A percentile compares a stretch with the other conserved stretches of the same genome.
phyloP scores from a whole-genome alignment of 495 filamentous ascomycete species.

The Cercophora sp. region DNA sequence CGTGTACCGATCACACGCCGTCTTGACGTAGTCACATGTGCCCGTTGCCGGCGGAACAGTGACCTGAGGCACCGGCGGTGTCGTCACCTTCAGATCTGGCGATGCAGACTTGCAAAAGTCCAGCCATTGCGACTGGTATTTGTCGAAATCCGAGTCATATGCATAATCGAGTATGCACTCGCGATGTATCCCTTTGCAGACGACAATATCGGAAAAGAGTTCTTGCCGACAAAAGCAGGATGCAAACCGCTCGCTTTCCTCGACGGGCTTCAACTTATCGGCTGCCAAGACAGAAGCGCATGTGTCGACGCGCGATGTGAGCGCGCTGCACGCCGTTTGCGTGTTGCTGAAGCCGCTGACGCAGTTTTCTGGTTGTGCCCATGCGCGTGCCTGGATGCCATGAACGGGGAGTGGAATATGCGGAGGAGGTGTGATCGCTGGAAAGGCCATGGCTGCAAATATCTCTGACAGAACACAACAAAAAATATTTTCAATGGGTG shows the following conservation, averaged over 20 bases:
- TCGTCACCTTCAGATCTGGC: neutral
- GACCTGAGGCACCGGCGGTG: neutral
- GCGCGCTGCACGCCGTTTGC: neutral
- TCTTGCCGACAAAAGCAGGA: slow-evolving; percentile 1
- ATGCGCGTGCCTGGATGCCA: neutral
- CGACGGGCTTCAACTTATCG: neutral
- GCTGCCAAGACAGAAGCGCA: neutral
- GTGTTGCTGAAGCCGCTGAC: slow-evolving; percentile 7
- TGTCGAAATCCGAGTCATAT: slow-evolving; percentile 1
- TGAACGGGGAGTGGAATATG: neutral
- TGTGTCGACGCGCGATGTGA: slow-evolving; percentile 1
- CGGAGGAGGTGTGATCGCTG: neutral
- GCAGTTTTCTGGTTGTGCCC: slow-evolving; percentile 4
- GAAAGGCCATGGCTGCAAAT: neutral
- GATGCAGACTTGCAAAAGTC: neutral
- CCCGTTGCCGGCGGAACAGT: neutral
- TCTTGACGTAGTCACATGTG: slow-evolving; percentile 1
- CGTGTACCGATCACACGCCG: slow-evolving; percentile 1
- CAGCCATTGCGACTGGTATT: slow-evolving; percentile 2
- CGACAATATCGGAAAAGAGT: slow-evolving; percentile 2
- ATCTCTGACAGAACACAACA: neutral
- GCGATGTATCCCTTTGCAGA: neutral
- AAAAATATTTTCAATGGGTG: neutral
- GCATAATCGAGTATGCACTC: slow-evolving; percentile 4
- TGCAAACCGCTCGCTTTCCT: neutral